Conservation (phyloP, 345 rosid species). For the Moringa oleifera region DNA sequence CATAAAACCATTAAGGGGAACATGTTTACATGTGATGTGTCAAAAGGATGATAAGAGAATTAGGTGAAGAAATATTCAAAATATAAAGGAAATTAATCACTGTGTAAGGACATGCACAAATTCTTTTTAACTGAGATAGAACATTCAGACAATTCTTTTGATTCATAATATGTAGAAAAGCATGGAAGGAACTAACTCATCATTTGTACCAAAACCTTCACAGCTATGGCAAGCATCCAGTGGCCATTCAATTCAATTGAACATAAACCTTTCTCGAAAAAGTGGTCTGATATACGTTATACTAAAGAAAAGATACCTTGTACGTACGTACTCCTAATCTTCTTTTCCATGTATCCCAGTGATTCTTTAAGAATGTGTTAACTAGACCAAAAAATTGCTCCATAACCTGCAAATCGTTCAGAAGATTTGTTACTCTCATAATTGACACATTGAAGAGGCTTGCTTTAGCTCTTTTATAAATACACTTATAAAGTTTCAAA, state of each 20-base stretch:
- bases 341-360: constrained; percentile 86
- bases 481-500: too few relatives aligned
- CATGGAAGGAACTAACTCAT: neutral
- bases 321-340: constrained; percentile 84
- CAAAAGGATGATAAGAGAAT: too few relatives aligned
- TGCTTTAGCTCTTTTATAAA: neutral
- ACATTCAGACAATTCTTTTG: neutral
- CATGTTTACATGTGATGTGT: too few relatives aligned
- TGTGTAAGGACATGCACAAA: too few relatives aligned
- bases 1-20: too few relatives aligned
- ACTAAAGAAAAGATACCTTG: constrained; percentile 48
- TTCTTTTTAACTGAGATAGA: too few relatives aligned
- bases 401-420: constrained; percentile 70
- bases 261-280: neutral
- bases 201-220: constrained; percentile 1
- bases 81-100: too few relatives aligned
- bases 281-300: neutral
- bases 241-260: neutral
- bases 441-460: neutral
- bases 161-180: neutral
- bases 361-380: constrained; percentile 78
- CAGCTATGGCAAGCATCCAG: neutral
- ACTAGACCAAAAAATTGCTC: constrained; percentile 95
- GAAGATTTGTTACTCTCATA: neutral
- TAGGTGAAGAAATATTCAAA: too few relatives aligned